Conservation (phyloP, 768 basidiomycete species). For the Naematelia encephala region DNA sequence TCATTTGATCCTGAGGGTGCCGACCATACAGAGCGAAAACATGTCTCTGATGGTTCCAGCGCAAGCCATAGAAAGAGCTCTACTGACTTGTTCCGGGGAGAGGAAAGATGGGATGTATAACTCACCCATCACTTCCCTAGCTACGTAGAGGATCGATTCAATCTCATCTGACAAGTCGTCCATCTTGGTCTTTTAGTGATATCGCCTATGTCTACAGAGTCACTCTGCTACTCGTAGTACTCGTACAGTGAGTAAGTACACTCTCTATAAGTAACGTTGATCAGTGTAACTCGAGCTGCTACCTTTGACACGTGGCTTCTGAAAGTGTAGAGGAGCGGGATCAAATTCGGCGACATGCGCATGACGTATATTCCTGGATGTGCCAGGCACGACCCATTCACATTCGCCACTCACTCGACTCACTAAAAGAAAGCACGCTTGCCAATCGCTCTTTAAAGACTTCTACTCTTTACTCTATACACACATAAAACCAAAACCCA, state of each 20-base stretch:
- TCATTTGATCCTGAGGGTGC: no score
- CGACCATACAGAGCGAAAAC: no score
- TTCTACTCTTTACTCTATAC: neutral
- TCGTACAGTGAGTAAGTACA: no score
- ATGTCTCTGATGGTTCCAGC: no score
- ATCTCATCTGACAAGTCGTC: slow-evolving; percentile 62
- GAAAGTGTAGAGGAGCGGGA: no score
- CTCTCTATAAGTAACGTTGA: no score
- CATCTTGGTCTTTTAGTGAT: slow-evolving; percentile 30
- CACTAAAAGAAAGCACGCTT: neutral
- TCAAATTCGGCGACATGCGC: neutral
- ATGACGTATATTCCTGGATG: slow-evolving; percentile 3
- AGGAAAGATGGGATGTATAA: neutral
- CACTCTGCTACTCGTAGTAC: no score
- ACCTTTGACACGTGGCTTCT: neutral
- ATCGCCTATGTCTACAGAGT: no score
- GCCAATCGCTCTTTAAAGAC: neutral
- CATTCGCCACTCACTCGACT: no score
- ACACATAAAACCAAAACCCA: neutral
- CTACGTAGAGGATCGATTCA: slow-evolving; percentile 83
- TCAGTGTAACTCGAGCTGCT: no score
- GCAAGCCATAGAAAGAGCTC: neutral
- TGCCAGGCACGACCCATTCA: neutral
- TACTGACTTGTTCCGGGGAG: neutral
- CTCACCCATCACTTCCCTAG: slow-evolving; percentile 83